Percentiles rank a stretch among this genome's conserved stretches.
These are phyloP conservation scores for Yamadazyma nakazawae DNA, from an alignment of 805 yeast genomes.

Conservation along the genomic window DNA sequence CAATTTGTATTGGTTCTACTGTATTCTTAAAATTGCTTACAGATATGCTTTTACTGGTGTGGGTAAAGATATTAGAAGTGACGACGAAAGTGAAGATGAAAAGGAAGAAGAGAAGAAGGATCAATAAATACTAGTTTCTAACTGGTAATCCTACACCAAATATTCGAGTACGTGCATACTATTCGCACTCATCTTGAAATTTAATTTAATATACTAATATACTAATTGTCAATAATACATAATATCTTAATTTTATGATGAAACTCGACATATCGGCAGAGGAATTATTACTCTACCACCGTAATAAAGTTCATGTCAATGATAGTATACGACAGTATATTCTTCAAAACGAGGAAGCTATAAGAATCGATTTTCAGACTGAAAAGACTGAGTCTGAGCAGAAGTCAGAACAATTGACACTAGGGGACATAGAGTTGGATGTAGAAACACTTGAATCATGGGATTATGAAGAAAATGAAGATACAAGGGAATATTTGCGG, in stretches of 20 bases:
- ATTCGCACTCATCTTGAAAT: neutral
- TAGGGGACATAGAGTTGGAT: constrained; percentile 19
- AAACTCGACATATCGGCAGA: neutral
- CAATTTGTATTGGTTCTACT: constrained; percentile 82
- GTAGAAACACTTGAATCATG: constrained; percentile 17
- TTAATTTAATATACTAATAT: constrained; percentile 1
- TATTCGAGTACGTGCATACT: neutral
- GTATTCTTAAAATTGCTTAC: constrained; percentile 73
- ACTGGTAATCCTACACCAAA: neutral
- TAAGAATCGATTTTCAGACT: neutral
- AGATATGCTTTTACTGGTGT: constrained; percentile 43
- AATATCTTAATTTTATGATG: neutral
- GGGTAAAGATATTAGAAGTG: constrained; percentile 81
- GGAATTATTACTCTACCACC: constrained; percentile 19
- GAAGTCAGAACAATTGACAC: constrained; percentile 6
- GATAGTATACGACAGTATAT: constrained; percentile 2
- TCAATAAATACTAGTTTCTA: neutral
- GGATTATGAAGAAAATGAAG: constrained; percentile 12
- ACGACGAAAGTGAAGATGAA: constrained; percentile 63
- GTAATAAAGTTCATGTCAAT: neutral
- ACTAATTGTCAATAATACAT: neutral
- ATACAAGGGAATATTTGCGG: constrained; percentile 13
- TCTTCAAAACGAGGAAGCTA: constrained; percentile 1
- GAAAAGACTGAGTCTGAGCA: neutral
- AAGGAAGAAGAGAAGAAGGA: constrained; percentile 11